Evolutionary conservation across 2,329 filamentous ascomycete species (phyloP).

Genomic region (Talaromyces pinophilus): DNA sequence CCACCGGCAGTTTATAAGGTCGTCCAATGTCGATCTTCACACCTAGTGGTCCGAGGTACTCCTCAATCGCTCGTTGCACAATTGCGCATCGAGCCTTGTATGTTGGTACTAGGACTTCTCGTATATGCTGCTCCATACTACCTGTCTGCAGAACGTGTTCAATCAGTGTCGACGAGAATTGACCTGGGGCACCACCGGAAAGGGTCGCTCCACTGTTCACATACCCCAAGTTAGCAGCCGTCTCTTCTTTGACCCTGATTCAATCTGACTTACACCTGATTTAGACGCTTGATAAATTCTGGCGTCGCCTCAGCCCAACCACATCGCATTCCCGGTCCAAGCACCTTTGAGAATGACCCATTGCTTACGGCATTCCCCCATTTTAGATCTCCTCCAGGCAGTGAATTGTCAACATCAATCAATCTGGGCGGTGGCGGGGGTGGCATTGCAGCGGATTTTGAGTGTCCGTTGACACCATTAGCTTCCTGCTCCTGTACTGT

Average conservation of each 20-base stretch:
- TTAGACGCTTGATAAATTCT: background rate
- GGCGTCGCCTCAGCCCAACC: conserved; percentile 11
- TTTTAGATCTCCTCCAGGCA: background rate
- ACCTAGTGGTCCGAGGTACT: background rate
- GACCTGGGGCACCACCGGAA: conserved; percentile 7
- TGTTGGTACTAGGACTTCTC: conserved; percentile 7
- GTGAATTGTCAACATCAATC: conserved; percentile 1
- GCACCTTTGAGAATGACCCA: conserved; percentile 3
- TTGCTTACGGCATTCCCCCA: conserved; percentile 7
- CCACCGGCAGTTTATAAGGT: background rate
- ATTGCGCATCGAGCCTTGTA: conserved; percentile 1
- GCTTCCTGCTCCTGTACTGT: background rate
- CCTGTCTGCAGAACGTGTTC: conserved; percentile 1
- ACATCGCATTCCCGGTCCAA: conserved; percentile 6
- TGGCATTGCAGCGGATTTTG: background rate
- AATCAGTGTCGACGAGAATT: conserved; percentile 11
- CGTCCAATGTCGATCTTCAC: background rate
- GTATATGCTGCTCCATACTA: background rate
- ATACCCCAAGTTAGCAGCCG: background rate
- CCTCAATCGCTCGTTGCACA: background rate
- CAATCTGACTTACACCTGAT: background rate
- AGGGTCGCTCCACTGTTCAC: background rate
- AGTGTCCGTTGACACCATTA: background rate
- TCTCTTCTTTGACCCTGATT: too few relatives aligned
- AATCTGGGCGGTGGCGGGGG: background rate